Evolutionary conservation across 2,329 filamentous ascomycete species (phyloP).

Genomic region (Phaeosphaeria sp.): DNA sequence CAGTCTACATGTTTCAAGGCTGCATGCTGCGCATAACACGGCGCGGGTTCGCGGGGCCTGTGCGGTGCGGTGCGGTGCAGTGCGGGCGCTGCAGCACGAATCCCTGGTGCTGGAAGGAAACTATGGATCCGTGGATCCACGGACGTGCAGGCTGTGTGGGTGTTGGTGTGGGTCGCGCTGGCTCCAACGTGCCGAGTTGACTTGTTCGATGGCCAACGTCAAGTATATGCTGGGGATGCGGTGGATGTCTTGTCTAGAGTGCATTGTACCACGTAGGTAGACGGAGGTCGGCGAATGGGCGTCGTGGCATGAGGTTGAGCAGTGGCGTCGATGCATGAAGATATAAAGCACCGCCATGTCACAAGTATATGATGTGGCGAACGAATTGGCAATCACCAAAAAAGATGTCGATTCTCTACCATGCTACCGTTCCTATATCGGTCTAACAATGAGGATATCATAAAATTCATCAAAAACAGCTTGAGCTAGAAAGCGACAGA

Average conservation of each 20-base stretch:
- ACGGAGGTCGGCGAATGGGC: too few species aligned
- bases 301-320: too few species aligned
- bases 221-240: background rate
- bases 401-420: background rate
- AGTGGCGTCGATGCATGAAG: background rate
- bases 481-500: slow-evolving; percentile 11
- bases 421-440: background rate
- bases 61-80: too few species aligned
- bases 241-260: background rate
- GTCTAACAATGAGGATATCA: slow-evolving; percentile 5
- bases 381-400: background rate
- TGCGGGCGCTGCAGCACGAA: too few species aligned
- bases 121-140: background rate
- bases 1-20: background rate
- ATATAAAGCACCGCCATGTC: background rate
- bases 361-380: background rate
- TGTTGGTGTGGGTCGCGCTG: background rate
- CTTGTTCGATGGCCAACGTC: background rate
- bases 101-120: background rate
- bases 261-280: background rate
- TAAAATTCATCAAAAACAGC: slow-evolving; percentile 4
- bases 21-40: background rate
- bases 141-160: background rate
- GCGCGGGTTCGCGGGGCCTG: background rate
- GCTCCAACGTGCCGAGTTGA: too few species aligned